phyloP scores from a whole-genome alignment of 31 red algal genomes.

The Odonthalia washingtoniensis region DNA sequence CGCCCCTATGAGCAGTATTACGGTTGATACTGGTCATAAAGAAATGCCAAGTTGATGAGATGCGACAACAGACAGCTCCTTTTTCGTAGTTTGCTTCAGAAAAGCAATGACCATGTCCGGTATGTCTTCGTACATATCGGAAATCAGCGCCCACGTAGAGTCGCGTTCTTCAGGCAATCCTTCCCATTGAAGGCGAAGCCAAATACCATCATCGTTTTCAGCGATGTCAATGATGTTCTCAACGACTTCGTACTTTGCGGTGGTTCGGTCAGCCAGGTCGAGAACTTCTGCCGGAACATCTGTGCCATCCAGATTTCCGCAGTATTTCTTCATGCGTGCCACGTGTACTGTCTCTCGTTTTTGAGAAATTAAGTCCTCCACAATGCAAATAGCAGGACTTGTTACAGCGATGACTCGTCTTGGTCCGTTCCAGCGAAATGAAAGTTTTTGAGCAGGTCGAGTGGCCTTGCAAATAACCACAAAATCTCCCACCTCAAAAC shows the following conservation, averaged over 20 bases:
- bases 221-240: slow-evolving; percentile 6
- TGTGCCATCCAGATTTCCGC: slow-evolving; percentile 11
- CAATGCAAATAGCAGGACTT: slow-evolving; percentile 16
- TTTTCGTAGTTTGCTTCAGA: neutral
- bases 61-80: neutral
- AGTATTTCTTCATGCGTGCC: slow-evolving; percentile 23
- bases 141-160: slow-evolving; percentile 20
- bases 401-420: slow-evolving; percentile 11
- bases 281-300: slow-evolving; percentile 2
- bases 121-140: slow-evolving; percentile 12
- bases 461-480: slow-evolving; percentile 26
- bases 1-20: neutral
- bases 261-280: slow-evolving; percentile 22
- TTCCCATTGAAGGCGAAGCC: slow-evolving; percentile 16
- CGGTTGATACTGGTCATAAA: neutral
- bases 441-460: slow-evolving; percentile 36
- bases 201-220: neutral
- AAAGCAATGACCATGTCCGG: slow-evolving; percentile 23
- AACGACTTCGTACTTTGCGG: slow-evolving; percentile 30
- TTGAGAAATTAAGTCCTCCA: slow-evolving; percentile 5
- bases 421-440: slow-evolving; percentile 33
- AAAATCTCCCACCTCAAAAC: slow-evolving; percentile 35
- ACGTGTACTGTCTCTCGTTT: slow-evolving; percentile 33
- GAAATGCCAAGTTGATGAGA: neutral
- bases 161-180: slow-evolving; percentile 36